These are phyloP conservation scores for Tolypocladium sp. DNA, from an alignment of 2,329 filamentous ascomycete genomes.

Conservation along the genomic window DNA sequence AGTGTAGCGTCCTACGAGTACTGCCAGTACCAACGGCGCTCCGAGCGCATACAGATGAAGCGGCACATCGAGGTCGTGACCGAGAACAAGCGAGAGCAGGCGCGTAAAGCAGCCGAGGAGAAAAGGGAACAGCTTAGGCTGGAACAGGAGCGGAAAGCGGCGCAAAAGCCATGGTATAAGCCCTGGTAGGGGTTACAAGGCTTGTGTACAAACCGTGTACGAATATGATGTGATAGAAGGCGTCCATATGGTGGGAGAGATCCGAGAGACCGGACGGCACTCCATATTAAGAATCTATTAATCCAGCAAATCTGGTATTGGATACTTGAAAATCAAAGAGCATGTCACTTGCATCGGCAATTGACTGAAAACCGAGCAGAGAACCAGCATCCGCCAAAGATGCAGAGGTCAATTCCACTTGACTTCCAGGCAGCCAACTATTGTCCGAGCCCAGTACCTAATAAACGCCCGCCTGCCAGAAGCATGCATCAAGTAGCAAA, in stretches of 20 bases:
- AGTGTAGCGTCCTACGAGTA: constrained; percentile 74
- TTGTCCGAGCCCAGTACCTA: not conserved
- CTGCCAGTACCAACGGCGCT: constrained; percentile 64
- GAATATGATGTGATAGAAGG: not conserved
- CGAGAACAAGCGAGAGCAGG: constrained; percentile 41
- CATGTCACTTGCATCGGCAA: not conserved
- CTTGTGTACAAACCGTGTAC: not conserved
- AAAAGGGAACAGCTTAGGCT: constrained; percentile 20
- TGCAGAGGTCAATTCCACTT: not conserved
- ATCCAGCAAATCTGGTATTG: not conserved
- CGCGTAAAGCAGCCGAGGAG: constrained; percentile 35
- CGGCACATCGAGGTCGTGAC: constrained; percentile 61
- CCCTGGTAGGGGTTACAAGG: constrained; percentile 35
- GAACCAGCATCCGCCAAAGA: not conserved
- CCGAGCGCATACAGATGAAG: constrained; percentile 77
- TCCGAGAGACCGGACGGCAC: not conserved
- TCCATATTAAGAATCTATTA: not conserved
- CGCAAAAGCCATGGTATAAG: constrained; percentile 42
- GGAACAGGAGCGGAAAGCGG: constrained; percentile 22
- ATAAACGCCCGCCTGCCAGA: not conserved
- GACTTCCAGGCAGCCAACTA: not conserved
- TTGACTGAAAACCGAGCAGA: not conserved
- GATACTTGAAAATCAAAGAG: not conserved
- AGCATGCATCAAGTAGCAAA: too few species aligned
- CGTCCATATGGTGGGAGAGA: too few species aligned